Percentiles rank a stretch among this genome's conserved stretches.
Evolutionary conservation across 805 yeast species (phyloP).

Genomic region (Lachancea kluyveri): DNA sequence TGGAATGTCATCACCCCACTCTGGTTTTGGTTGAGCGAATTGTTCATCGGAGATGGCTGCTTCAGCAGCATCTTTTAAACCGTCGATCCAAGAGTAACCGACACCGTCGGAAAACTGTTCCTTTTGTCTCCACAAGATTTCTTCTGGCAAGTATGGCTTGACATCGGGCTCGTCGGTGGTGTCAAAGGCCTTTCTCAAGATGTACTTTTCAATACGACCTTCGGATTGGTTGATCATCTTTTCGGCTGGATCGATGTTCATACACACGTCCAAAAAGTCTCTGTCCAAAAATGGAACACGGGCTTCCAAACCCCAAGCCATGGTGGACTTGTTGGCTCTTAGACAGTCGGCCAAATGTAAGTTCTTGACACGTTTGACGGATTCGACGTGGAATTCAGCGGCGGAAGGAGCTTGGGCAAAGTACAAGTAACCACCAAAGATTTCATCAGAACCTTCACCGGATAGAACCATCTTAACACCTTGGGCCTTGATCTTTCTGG

Average conservation of each 20-base stretch:
- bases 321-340: constrained; percentile 98
- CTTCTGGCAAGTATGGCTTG: constrained; percentile 89
- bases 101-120: constrained; percentile 99
- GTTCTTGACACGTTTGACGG: constrained; percentile 95
- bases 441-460: constrained; percentile 99
- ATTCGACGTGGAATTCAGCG: constrained; percentile 89
- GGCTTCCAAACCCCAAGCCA: constrained; percentile 99
- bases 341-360: constrained; percentile 94
- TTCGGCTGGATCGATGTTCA: constrained; percentile 93
- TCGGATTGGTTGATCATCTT: constrained; percentile 69
- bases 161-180: constrained; percentile 73
- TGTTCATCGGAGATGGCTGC: constrained; percentile 81
- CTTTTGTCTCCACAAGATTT: constrained; percentile 98
- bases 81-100: constrained; percentile 99
- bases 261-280: constrained; percentile 81
- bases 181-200: constrained; percentile 95
- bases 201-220: constrained; percentile 89
- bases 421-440: constrained; percentile 97
- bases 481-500: constrained; percentile 97
- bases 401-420: constrained; percentile 96
- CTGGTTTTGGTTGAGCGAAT: constrained; percentile 83
- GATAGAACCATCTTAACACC: constrained; percentile 99
- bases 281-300: constrained; percentile 98
- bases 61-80: constrained; percentile 93
- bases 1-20: constrained; percentile 95